phyloP scores from a whole-genome alignment of 345 rosid species.

The Microthlaspi erraticum region DNA sequence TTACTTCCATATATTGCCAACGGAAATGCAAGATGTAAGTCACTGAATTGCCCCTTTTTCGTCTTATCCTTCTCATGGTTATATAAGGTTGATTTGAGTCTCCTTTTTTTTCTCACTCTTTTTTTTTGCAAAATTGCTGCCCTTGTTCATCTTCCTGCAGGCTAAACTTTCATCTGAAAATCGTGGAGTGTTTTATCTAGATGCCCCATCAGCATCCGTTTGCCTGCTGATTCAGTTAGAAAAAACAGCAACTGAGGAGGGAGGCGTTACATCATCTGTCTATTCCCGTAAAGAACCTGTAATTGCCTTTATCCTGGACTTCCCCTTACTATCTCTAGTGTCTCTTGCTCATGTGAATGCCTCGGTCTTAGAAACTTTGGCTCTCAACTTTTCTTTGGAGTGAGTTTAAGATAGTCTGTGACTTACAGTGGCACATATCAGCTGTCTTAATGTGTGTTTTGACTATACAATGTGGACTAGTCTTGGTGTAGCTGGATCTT shows the following conservation, averaged over 20 bases:
- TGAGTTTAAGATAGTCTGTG: conserved; percentile 21
- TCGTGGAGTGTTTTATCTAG: conserved; percentile 88
- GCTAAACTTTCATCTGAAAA: conserved; percentile 62
- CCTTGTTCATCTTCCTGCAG: conserved; percentile 49
- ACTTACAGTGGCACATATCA: conserved; percentile 10
- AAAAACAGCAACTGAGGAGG: conserved; percentile 94
- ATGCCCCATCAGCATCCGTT: conserved; percentile 90
- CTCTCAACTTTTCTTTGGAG: conserved; percentile 19
- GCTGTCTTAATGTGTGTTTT: conserved; percentile 28
- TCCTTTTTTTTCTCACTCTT: not conserved
- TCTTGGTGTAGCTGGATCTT: conserved; percentile 6
- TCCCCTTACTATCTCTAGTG: conserved; percentile 11
- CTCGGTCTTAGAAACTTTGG: conserved; percentile 22
- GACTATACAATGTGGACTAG: conserved; percentile 20
- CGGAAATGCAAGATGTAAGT: conserved; percentile 89
- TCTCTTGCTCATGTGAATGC: conserved; percentile 27
- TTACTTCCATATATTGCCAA: conserved; percentile 70
- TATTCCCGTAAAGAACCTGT: conserved; percentile 99
- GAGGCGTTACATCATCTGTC: conserved; percentile 87
- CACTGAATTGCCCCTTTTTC: conserved; percentile 6
- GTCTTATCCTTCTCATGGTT: conserved; percentile 17
- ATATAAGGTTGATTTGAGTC: conserved; percentile 1
- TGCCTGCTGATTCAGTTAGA: conserved; percentile 90
- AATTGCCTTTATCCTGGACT: conserved; percentile 43
- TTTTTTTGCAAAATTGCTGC: conserved; percentile 11